Conservation (phyloP, 2,329 filamentous ascomycete species). For the Aspergillus piperis region DNA sequence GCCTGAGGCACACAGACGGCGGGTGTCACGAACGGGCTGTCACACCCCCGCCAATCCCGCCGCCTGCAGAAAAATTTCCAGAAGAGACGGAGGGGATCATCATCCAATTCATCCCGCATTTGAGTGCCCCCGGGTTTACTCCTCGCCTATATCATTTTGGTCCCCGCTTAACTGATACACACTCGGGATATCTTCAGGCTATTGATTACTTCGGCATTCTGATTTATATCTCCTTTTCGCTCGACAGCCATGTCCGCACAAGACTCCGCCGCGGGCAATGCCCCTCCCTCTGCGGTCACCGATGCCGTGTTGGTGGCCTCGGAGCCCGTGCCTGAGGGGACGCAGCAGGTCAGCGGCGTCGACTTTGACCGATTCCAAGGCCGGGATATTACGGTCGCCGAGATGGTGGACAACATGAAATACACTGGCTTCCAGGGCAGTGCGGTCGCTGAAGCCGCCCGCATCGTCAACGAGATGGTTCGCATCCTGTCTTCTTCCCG, state of each 20-base stretch:
- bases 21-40: background rate
- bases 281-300: slow-evolving; percentile 62
- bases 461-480: slow-evolving; percentile 96
- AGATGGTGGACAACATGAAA: slow-evolving; percentile 78
- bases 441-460: slow-evolving; percentile 80
- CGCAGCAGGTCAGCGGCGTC: slow-evolving; percentile 82
- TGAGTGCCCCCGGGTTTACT: no score
- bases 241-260: slow-evolving; percentile 12
- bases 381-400: slow-evolving; percentile 77
- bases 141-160: no score
- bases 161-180: background rate
- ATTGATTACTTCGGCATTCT: background rate
- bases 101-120: background rate
- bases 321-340: slow-evolving; percentile 67
- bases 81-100: background rate
- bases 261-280: slow-evolving; percentile 23
- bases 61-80: background rate
- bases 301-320: slow-evolving; percentile 85
- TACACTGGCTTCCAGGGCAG: slow-evolving; percentile 84
- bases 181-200: background rate
- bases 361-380: slow-evolving; percentile 81
- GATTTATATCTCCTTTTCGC: background rate
- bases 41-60: background rate
- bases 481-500: background rate
- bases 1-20: background rate